Evolutionary conservation across 768 basidiomycete species (phyloP).

Genomic region (Favolaschia claudopus): DNA sequence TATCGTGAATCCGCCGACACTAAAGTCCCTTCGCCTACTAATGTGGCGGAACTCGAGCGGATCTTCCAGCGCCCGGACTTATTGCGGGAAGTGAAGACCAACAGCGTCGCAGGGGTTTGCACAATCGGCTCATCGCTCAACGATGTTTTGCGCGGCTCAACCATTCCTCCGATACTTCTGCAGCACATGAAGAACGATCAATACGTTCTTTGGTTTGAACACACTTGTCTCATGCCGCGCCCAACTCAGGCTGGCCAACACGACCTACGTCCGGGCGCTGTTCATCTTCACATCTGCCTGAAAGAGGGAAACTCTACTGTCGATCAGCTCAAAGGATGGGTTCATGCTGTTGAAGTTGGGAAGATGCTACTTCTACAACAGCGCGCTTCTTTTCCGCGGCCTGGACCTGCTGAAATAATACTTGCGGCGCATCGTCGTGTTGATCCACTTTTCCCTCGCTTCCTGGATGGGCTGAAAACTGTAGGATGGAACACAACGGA

Average conservation of each 20-base stretch:
- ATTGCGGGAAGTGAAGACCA: constrained; percentile 46
- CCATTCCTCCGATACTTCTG: constrained; percentile 40
- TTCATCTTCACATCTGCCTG: constrained; percentile 53
- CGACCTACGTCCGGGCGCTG: constrained; percentile 21
- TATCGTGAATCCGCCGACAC: constrained; percentile 38
- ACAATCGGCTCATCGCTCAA: constrained; percentile 58
- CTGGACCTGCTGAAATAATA: constrained; percentile 25
- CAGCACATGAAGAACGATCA: constrained; percentile 51
- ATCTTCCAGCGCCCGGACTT: constrained; percentile 50
- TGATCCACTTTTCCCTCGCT: constrained; percentile 30
- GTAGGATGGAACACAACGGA: constrained; percentile 52
- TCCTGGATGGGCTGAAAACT: constrained; percentile 32
- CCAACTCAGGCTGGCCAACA: constrained; percentile 9
- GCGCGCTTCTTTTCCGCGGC: constrained; percentile 7
- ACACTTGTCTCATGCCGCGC: constrained; percentile 29
- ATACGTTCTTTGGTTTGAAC: constrained; percentile 64
- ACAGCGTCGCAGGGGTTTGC: constrained; percentile 50
- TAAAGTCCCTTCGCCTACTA: constrained; percentile 39
- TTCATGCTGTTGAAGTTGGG: constrained; percentile 49
- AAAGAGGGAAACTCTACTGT: constrained; percentile 54
- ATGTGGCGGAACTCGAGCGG: constrained; percentile 51
- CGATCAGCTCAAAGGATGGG: constrained; percentile 68
- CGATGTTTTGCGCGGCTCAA: constrained; percentile 34
- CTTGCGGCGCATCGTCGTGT: constrained; percentile 25
- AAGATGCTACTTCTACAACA: constrained; percentile 26